Conservation (phyloP, 495 filamentous ascomycete species). For the Penicillium fimorum region DNA sequence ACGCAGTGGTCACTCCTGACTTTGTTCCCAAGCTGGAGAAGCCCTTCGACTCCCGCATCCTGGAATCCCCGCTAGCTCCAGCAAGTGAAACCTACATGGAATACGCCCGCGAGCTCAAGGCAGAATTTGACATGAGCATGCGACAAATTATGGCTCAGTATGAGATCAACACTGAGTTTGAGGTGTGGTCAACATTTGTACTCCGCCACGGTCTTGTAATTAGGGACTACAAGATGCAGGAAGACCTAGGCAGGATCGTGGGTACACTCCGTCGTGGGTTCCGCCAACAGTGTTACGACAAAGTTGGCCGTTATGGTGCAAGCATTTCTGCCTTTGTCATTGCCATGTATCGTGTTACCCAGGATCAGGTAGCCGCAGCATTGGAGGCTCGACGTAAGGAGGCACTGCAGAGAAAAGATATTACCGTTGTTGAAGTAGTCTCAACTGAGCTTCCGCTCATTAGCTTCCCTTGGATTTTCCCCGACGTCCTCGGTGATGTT, state of each 20-base stretch:
- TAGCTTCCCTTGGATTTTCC: conserved; percentile 92
- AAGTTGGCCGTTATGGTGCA: conserved; percentile 57
- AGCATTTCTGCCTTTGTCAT: conserved; percentile 68
- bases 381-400: conserved; percentile 30
- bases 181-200: conserved; percentile 83
- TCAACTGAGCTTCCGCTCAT: conserved; percentile 68
- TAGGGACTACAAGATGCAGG: conserved; percentile 81
- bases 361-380: conserved; percentile 60
- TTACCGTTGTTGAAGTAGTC: conserved; percentile 35
- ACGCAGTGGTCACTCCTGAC: conserved; percentile 62
- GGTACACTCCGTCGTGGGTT: conserved; percentile 63
- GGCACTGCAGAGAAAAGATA: conserved; percentile 11
- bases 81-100: conserved; percentile 53
- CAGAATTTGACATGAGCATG: conserved; percentile 72
- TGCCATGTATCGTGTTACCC: conserved; percentile 84
- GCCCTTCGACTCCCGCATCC: conserved; percentile 75
- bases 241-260: conserved; percentile 70
- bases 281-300: conserved; percentile 58
- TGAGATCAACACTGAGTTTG: conserved; percentile 85
- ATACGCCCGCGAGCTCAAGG: conserved; percentile 65
- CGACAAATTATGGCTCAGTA: conserved; percentile 81
- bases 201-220: conserved; percentile 63
- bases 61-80: conserved; percentile 54
- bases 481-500: conserved; percentile 68
- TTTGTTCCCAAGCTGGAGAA: conserved; percentile 68